Base-by-base conservation (phyloP, 495 filamentous ascomycete species). In the Penicillium bialowiezense region DNA sequence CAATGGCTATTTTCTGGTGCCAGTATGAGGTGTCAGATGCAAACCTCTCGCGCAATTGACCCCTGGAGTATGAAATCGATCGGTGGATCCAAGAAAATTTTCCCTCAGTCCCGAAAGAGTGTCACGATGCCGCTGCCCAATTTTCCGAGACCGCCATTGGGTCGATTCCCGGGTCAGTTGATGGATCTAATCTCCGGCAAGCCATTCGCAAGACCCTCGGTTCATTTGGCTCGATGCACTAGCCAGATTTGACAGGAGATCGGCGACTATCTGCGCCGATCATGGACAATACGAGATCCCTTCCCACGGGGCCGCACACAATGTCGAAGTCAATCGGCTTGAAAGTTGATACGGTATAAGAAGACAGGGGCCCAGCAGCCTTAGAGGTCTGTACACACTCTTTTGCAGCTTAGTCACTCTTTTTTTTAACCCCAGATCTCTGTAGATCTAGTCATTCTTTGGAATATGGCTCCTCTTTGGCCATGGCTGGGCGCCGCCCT, bases 381-480 rank as follows among this genome's bases (percentile, higher is more conserved):
- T 3, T 26, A 26, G 3, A 8, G 23, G 23, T 37, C 18, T 15
- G 15, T 37, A 2, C 6, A 20, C 44, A 28, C 14, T 38, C 32
- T 35, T 47, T 35, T 20, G 20, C 14, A 14, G 9, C 29, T 18
- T 4, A 35, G n/a, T 37, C 34, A 18, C 15, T 37, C 34, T 9
- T 37, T 37, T 37, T 8, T n/a, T n/a, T n/a, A n/a, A n/a, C 23
- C 23, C 23, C 34, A 18, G 34, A 37, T 37, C 34, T 20, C 8
- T 37, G 8, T 37, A 8, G n/a, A 37, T 37, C 34, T 18, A 50
- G 20, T 21, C 29, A 24, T 29, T 47, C 33, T 10, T 38, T 47
- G 9, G n/a, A 47, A 32, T 33, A 51, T 51, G 48, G 48, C 48
- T 23, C 48, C 48, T 15, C 13, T 51, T 17, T 44, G 48, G 48